These are phyloP conservation scores for Clonostachys sp. DNA, from an alignment of 2,329 filamentous ascomycete species.

Conservation along the genomic window DNA sequence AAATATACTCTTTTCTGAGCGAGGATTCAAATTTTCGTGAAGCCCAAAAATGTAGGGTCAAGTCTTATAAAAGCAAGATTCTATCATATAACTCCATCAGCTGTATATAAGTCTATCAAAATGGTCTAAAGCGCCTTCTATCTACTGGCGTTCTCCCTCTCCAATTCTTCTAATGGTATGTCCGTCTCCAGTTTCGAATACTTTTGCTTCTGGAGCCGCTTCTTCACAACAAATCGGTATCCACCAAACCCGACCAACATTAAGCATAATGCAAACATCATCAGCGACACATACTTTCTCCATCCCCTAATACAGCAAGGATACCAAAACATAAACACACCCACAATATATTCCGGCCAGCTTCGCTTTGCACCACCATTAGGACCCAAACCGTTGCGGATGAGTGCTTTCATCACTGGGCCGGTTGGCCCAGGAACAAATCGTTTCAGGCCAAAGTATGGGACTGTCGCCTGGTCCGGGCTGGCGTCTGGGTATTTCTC, in stretches of 20 bases:
- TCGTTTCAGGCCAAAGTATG: constrained; percentile 22
- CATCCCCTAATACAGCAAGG: constrained; percentile 26
- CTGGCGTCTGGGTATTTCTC: constrained; percentile 17
- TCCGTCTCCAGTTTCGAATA: constrained; percentile 1
- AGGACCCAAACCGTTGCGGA: constrained; percentile 22
- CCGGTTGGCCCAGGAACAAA: constrained; percentile 23
- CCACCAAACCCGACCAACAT: not conserved
- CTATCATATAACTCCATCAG: too few relatives aligned
- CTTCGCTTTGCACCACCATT: constrained; percentile 11
- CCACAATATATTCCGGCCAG: constrained; percentile 19
- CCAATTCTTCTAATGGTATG: constrained; percentile 3
- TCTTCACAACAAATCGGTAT: not conserved
- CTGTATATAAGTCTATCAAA: too few relatives aligned
- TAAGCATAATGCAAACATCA: not conserved
- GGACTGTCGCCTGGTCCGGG: constrained; percentile 21
- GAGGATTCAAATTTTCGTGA: too few relatives aligned
- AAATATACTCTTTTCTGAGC: too few relatives aligned
- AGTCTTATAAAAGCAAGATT: too few relatives aligned
- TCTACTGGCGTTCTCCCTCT: not conserved
- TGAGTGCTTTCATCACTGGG: constrained; percentile 20
- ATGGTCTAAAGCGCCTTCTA: too few relatives aligned
- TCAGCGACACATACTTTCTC: constrained; percentile 19
- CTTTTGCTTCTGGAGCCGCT: not conserved
- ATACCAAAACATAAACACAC: constrained; percentile 19
- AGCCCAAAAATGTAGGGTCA: too few relatives aligned